Evolutionary conservation across 106 monocot species (phyloP).

Genomic region (Dendrobium officinale): DNA sequence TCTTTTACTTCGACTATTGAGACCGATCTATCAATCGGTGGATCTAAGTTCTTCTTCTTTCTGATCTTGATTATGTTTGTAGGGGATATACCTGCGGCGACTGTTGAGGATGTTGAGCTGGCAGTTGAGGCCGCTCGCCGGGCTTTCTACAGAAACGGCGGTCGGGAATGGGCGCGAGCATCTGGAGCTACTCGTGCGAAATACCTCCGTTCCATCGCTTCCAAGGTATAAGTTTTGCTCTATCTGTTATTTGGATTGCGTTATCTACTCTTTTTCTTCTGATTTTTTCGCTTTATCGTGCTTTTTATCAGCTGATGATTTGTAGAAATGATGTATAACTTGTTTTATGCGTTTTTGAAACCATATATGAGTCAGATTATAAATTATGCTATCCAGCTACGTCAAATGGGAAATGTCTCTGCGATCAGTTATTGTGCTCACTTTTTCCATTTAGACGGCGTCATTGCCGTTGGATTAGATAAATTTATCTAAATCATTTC

Average conservation of each 20-base stretch:
- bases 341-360: not conserved
- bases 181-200: conserved; percentile 77
- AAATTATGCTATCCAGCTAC: not conserved
- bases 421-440: too few relatives aligned
- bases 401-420: not conserved
- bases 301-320: not conserved
- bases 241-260: not conserved
- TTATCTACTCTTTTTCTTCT: not conserved
- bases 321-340: not conserved
- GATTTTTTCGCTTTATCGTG: not conserved
- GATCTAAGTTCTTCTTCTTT: not conserved
- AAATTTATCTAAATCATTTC: too few relatives aligned
- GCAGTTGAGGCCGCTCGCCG: conserved; percentile 85
- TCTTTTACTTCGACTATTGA: not conserved
- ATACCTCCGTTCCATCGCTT: conserved; percentile 85
- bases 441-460: too few relatives aligned
- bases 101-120: conserved; percentile 81
- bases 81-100: conserved; percentile 92
- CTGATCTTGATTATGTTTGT: not conserved
- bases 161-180: conserved; percentile 91
- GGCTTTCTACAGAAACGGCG: conserved; percentile 67
- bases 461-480: too few relatives aligned
- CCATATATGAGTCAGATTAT: not conserved
- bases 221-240: conserved; percentile 47
- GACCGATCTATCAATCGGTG: not conserved